A percentile compares a stretch with the other conserved stretches of the same genome.
These are phyloP conservation scores for Cordyceps tenuipes DNA, from an alignment of 2,329 filamentous ascomycete genomes.

Conservation along the genomic window DNA sequence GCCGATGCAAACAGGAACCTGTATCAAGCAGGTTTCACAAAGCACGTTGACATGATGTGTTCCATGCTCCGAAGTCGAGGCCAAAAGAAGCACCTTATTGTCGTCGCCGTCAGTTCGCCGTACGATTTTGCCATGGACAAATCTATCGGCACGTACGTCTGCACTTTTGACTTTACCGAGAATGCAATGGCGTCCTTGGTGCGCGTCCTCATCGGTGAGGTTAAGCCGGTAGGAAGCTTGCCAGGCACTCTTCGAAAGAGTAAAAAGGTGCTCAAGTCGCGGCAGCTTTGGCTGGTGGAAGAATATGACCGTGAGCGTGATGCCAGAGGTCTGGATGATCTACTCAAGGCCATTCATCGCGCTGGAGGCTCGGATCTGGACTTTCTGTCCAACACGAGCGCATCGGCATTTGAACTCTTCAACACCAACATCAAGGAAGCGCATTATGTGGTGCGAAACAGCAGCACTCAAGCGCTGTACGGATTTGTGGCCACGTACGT, in stretches of 20 bases:
- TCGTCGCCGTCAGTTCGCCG: conserved; percentile 87
- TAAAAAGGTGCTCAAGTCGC: conserved; percentile 78
- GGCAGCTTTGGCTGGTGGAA: conserved; percentile 92
- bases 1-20: conserved; percentile 90
- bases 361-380: conserved; percentile 57
- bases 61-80: conserved; percentile 68
- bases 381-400: conserved; percentile 61
- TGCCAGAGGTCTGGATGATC: conserved; percentile 60
- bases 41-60: conserved; percentile 94
- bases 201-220: conserved; percentile 73
- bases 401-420: conserved; percentile 67
- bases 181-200: conserved; percentile 80
- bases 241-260: conserved; percentile 76
- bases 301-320: conserved; percentile 77
- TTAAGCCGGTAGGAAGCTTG: conserved; percentile 48
- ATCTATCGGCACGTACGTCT: conserved; percentile 83
- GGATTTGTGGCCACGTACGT: conserved; percentile 89
- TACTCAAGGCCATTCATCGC: conserved; percentile 63
- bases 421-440: conserved; percentile 65
- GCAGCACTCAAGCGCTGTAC: conserved; percentile 82
- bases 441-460: conserved; percentile 90
- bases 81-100: conserved; percentile 81
- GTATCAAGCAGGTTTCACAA: conserved; percentile 91
- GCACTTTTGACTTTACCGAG: conserved; percentile 94
- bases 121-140: conserved; percentile 96